Evolutionary conservation across 2,329 filamentous ascomycete genomes (phyloP), one percentile per base, ranked within the genome.

Genomic region (Stemphylium vesicarium): DNA sequence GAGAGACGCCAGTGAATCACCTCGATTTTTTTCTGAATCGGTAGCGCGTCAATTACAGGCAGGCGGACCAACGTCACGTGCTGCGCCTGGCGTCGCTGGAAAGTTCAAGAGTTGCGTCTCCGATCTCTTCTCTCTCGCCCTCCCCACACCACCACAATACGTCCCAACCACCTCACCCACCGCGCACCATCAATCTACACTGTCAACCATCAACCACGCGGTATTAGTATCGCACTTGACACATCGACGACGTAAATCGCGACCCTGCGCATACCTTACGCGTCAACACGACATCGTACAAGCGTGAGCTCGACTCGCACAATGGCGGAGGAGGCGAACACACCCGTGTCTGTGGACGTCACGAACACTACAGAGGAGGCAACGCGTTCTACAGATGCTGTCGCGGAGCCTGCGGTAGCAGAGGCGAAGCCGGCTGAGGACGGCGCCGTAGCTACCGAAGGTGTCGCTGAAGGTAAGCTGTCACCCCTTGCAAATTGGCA

Each of bases 241-340:
- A 59, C 47, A 53, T 59, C 62, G 55, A 53, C 57, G 54, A 64
- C 57, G 57, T 58, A 69, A 63, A 69, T 74, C 73, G 67, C 70
- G 65, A 62, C 50, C 56, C 57, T 56, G 55, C 53, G 56, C 63
- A 58, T 60, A 59, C 55, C 52, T 62, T 69, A 76, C 74, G 74
- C 74, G 73, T 76, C 70, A 40, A 62, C 60, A 54, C 60, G 56
- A 56, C 57, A 66, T 62, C 64, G 71, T 70, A 68, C 70, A 61
- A 66, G 64, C 63, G 62, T 70, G 57, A 73, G 66, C 65, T 63
- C 62, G 51, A 61, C 62, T 60, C 52, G 48, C 40, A 69, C 69
- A 68, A 76, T 76, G 74, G 73, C 73, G 51, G 74, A 76, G 57
- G 66, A 70, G 56, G 61, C 64, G 53, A 70, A 60, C 56, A 53